Percentiles rank a stretch among this genome's conserved stretches.
These are phyloP conservation scores for Coemansia sp. DNA, from an alignment of 192 early-diverging fungal species.

Conservation along the genomic window DNA sequence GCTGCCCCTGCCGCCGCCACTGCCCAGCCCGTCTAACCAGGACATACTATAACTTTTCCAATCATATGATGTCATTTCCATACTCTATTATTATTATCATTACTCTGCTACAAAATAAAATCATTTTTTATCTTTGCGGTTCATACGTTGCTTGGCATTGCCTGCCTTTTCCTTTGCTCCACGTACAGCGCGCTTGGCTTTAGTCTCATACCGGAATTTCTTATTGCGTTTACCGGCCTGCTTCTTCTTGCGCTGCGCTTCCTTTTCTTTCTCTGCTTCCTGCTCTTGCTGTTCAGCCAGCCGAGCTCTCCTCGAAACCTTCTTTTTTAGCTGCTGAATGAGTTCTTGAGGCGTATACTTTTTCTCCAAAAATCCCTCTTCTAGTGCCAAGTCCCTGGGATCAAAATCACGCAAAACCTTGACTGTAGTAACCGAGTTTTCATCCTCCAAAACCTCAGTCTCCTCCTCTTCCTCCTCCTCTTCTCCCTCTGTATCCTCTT, in stretches of 20 bases:
- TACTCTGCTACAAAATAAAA: no score
- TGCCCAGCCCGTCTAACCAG: no score
- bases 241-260: slow-evolving; percentile 8
- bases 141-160: neutral
- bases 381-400: slow-evolving; percentile 23
- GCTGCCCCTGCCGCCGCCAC: no score
- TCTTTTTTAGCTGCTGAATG: slow-evolving; percentile 11
- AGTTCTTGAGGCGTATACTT: slow-evolving; percentile 25
- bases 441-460: slow-evolving; percentile 51
- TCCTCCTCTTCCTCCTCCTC: slow-evolving; percentile 40
- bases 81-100: no score
- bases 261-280: slow-evolving; percentile 4
- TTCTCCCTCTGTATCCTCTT: slow-evolving; percentile 34
- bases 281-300: slow-evolving; percentile 1
- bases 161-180: slow-evolving; percentile 5
- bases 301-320: slow-evolving; percentile 1
- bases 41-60: no score
- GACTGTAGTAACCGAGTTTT: slow-evolving; percentile 61
- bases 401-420: slow-evolving; percentile 69
- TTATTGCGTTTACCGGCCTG: slow-evolving; percentile 11
- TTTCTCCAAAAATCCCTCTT: slow-evolving; percentile 11
- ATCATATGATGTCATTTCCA: no score
- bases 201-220: slow-evolving; percentile 50
- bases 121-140: no score
- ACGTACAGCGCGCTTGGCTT: slow-evolving; percentile 29